A percentile compares a stretch with the other conserved stretches of the same genome.
These are phyloP conservation scores for Sapria himalayana DNA, from an alignment of 345 rosid species.

Conservation along the genomic window DNA sequence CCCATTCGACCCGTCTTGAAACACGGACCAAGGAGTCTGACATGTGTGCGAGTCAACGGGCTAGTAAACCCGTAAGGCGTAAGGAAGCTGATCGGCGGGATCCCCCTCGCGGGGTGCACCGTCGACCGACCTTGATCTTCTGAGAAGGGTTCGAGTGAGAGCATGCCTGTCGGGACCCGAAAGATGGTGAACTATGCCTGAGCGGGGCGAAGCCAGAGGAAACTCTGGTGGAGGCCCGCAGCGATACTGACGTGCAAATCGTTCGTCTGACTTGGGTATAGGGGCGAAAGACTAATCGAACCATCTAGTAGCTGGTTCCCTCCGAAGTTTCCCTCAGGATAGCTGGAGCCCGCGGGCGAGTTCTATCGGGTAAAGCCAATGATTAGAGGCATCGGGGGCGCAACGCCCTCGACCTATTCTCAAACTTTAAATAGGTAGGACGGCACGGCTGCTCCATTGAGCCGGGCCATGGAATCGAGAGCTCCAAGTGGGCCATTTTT, in stretches of 20 bases:
- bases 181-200: conserved; percentile 15
- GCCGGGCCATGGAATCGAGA: conserved; percentile 5
- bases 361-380: conserved; percentile 9
- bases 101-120: no score
- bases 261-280: conserved; percentile 35
- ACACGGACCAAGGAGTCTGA: no score
- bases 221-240: conserved; percentile 19
- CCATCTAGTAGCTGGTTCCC: conserved; percentile 40
- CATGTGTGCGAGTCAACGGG: no score
- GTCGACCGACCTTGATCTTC: conserved; percentile 13
- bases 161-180: conserved; percentile 13
- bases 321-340: conserved; percentile 31
- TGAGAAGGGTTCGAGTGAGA: conserved; percentile 11
- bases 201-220: conserved; percentile 14
- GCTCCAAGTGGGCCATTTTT: conserved; percentile 6
- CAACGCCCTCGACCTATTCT: conserved; percentile 7
- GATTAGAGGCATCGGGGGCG: conserved; percentile 3
- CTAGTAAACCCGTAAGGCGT: no score
- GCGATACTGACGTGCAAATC: conserved; percentile 28
- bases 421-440: conserved; percentile 7
- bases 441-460: conserved; percentile 5
- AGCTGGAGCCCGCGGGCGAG: conserved; percentile 16
- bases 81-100: no score
- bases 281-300: conserved; percentile 49
- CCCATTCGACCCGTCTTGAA: no score